Conservation (phyloP, 306 rosid genomes). For the Cicer arietinum region DNA sequence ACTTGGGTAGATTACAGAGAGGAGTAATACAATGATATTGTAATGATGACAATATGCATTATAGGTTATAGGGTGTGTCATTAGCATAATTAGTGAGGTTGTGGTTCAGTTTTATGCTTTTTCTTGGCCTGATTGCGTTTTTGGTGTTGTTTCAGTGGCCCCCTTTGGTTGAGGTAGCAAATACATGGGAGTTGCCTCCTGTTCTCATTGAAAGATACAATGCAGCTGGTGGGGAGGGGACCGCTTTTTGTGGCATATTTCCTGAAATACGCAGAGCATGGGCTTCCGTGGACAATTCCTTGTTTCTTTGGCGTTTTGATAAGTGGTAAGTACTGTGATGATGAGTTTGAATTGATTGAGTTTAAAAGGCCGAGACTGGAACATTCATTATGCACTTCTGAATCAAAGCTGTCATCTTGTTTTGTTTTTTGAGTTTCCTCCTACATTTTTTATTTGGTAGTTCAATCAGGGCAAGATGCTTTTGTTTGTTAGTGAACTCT, state of each 20-base stretch:
- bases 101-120: not conserved
- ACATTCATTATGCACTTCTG: not conserved
- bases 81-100: not conserved
- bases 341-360: not conserved
- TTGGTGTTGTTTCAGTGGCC: slow-evolving; percentile 83
- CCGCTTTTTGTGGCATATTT: slow-evolving; percentile 94
- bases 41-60: slow-evolving; percentile 19
- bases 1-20: not conserved
- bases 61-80: slow-evolving; percentile 1
- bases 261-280: slow-evolving; percentile 95
- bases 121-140: slow-evolving; percentile 29
- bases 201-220: slow-evolving; percentile 93
- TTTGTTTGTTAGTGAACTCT: slow-evolving; percentile 10
- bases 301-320: slow-evolving; percentile 97
- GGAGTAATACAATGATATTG: not conserved
- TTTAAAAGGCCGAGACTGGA: slow-evolving; percentile 12
- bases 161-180: slow-evolving; percentile 82
- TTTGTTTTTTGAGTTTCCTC: slow-evolving; percentile 7
- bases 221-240: slow-evolving; percentile 97
- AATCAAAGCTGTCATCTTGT: slow-evolving; percentile 8
- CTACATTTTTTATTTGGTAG: not conserved
- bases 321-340: slow-evolving; percentile 72
- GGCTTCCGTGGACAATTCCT: slow-evolving; percentile 93
- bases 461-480: slow-evolving; percentile 4
- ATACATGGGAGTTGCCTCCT: slow-evolving; percentile 89